Evolutionary conservation across 2,329 filamentous ascomycete genomes (phyloP).

Genomic region (Mollisiaceae sp.): DNA sequence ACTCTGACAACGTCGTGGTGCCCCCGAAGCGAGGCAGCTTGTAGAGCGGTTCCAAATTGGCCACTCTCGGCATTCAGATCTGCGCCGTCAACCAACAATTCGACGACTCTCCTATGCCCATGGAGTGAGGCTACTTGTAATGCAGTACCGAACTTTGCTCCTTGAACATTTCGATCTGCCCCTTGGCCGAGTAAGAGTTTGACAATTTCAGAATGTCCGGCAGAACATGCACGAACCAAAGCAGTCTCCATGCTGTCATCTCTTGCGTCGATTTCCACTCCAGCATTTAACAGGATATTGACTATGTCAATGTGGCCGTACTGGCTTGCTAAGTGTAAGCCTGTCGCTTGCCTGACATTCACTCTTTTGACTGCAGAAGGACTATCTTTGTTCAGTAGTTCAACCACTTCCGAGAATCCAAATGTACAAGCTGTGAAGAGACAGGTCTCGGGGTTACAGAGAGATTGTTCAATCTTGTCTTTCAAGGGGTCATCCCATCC

Average conservation of each 20-base stretch:
- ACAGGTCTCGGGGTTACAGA: background rate
- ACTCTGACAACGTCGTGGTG: background rate
- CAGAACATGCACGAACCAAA: background rate
- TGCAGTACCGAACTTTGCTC: constrained; percentile 2
- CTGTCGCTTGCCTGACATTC: background rate
- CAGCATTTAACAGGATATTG: background rate
- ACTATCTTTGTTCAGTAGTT: background rate
- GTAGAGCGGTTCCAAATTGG: background rate
- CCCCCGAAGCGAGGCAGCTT: background rate
- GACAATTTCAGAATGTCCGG: background rate
- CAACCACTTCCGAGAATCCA: background rate
- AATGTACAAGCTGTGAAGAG: constrained; percentile 1
- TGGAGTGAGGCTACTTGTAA: background rate
- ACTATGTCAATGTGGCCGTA: background rate
- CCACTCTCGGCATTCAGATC: background rate
- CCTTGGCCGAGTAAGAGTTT: background rate
- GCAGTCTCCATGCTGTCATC: background rate
- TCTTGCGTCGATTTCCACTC: background rate
- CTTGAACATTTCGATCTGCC: background rate
- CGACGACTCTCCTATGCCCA: background rate
- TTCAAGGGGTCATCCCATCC: background rate
- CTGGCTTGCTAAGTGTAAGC: background rate
- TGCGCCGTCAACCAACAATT: constrained; percentile 6
- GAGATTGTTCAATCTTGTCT: constrained; percentile 1
- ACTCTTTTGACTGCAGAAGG: background rate